Evolutionary conservation across 108 stramenopile genomes (phyloP).

Genomic region (Conticribra weissflogii): DNA sequence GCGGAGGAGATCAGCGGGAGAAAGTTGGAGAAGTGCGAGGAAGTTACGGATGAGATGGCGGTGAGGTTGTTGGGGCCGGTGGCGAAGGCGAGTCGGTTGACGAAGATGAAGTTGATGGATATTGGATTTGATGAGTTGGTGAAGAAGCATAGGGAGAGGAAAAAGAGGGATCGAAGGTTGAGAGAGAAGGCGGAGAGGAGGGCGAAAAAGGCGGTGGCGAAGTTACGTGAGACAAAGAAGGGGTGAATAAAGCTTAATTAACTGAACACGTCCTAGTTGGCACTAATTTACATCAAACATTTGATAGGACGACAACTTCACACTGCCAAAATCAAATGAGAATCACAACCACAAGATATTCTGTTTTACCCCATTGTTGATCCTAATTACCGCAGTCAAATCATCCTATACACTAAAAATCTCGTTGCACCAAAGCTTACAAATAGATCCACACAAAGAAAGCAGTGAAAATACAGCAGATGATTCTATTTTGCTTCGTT

Average conservation of each 20-base stretch:
- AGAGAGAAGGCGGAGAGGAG: slow-evolving; percentile 75
- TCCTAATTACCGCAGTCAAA: too few species aligned
- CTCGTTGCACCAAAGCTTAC: slow-evolving; percentile 1
- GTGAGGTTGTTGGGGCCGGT: slow-evolving; percentile 81
- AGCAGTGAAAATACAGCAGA: too few species aligned
- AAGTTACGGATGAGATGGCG: slow-evolving; percentile 86
- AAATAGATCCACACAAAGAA: too few species aligned
- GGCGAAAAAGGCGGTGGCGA: slow-evolving; percentile 38
- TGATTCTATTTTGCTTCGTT: too few species aligned
- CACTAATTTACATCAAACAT: too few species aligned
- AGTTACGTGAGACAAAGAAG: slow-evolving; percentile 1
- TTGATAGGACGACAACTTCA: not conserved
- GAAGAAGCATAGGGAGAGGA: slow-evolving; percentile 85
- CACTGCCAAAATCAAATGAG: too few species aligned
- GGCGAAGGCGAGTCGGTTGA: slow-evolving; percentile 86
- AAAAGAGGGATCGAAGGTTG: slow-evolving; percentile 76
- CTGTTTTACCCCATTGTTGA: too few species aligned
- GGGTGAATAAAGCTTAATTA: too few species aligned
- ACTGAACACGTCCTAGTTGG: too few species aligned
- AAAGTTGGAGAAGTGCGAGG: slow-evolving; percentile 72
- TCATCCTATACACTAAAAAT: too few species aligned
- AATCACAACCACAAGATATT: too few species aligned
- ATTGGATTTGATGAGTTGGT: slow-evolving; percentile 92
- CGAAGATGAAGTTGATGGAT: slow-evolving; percentile 88
- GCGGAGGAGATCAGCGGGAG: slow-evolving; percentile 77